phyloP scores from a whole-genome alignment of 768 basidiomycete genomes.

The Suillus occidentalis region DNA sequence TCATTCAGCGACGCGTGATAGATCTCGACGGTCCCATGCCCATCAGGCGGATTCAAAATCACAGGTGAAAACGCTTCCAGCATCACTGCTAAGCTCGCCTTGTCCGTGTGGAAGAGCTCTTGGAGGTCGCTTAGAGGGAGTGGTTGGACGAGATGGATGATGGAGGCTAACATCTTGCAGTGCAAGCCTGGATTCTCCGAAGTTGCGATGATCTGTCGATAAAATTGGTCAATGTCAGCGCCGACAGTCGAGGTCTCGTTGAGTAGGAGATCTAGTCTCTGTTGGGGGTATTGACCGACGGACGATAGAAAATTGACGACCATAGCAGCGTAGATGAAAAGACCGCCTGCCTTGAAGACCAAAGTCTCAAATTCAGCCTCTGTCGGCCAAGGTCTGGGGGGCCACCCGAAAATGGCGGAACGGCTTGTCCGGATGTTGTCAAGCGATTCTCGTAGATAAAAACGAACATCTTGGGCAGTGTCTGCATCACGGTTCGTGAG shows the following conservation, averaged over 20 bases:
- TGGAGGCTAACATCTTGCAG: not conserved
- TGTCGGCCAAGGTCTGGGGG: slow-evolving; percentile 15
- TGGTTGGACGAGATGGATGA: not conserved
- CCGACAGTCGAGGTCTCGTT: not conserved
- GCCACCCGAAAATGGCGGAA: not conserved
- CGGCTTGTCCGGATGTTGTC: slow-evolving; percentile 8
- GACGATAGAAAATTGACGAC: slow-evolving; percentile 16
- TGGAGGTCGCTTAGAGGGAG: not conserved
- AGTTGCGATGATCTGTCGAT: not conserved
- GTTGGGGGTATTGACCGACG: not conserved
- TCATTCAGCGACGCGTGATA: slow-evolving; percentile 5
- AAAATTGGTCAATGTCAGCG: not conserved
- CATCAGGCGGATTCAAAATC: not conserved
- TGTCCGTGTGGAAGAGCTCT: not conserved
- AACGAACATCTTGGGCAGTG: slow-evolving; percentile 14
- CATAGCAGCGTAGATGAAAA: slow-evolving; percentile 18
- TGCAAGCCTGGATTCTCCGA: too few relatives aligned
- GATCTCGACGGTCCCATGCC: not conserved
- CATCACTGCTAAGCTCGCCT: not conserved
- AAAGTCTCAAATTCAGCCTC: slow-evolving; percentile 15
- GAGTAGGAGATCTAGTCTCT: slow-evolving; percentile 1
- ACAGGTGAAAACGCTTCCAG: not conserved
- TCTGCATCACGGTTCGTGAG: slow-evolving; percentile 9
- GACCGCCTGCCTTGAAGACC: slow-evolving; percentile 11
- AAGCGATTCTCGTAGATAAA: slow-evolving; percentile 15